phyloP scores from a whole-genome alignment of 768 basidiomycete species.

The Phaffia tasmanica region DNA sequence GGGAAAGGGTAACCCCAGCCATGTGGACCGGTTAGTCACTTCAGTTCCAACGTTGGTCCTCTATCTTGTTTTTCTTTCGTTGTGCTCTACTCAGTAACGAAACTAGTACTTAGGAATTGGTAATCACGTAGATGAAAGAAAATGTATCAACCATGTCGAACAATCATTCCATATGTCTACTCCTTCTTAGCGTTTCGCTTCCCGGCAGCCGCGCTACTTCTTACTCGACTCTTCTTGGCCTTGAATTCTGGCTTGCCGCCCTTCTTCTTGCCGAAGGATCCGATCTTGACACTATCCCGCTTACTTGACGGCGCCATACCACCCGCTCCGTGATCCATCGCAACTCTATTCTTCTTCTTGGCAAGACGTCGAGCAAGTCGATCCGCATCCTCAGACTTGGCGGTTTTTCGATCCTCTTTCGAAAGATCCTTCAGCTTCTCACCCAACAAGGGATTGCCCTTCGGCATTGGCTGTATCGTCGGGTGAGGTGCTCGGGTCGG shows the following conservation, averaged over 20 bases:
- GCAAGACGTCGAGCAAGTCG: slow-evolving; percentile 72
- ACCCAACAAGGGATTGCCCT: slow-evolving; percentile 73
- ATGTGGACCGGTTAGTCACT: no score
- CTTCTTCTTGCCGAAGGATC: slow-evolving; percentile 29
- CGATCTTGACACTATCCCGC: slow-evolving; percentile 12
- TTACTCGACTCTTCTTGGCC: slow-evolving; percentile 38
- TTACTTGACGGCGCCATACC: slow-evolving; percentile 6
- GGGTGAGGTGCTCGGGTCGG: slow-evolving; percentile 28
- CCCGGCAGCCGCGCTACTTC: slow-evolving; percentile 34
- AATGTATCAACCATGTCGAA: no score
- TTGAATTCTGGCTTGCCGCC: slow-evolving; percentile 33
- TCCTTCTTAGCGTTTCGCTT: slow-evolving; percentile 38
- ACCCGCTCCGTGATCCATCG: slow-evolving; percentile 21
- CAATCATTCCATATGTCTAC: slow-evolving; percentile 7
- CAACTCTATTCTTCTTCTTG: slow-evolving; percentile 61
- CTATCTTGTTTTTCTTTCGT: no score
- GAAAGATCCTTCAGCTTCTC: slow-evolving; percentile 62
- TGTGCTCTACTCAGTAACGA: no score
- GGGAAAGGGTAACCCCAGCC: no score
- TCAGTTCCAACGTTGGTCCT: no score
- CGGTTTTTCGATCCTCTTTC: slow-evolving; percentile 74
- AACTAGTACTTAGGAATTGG: no score
- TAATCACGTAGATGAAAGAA: no score
- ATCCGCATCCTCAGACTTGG: slow-evolving; percentile 66
- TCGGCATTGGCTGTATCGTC: slow-evolving; percentile 43